Evolutionary conservation across 108 stramenopile genomes (phyloP), one percentile per base, ranked within the genome.

Genomic region (Nannochloropsis salina): DNA sequence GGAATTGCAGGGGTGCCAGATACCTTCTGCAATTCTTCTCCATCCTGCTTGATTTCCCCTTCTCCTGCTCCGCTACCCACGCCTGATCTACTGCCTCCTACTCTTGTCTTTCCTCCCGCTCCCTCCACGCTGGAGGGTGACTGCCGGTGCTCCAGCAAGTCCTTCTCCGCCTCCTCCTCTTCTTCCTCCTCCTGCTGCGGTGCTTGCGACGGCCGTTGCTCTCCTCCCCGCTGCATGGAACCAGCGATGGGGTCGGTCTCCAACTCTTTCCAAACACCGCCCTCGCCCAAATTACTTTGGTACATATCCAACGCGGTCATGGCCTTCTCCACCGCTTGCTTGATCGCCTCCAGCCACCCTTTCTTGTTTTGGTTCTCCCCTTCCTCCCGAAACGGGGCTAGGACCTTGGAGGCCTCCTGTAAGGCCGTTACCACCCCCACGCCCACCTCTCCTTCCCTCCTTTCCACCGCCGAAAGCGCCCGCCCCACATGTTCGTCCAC

Each of bases 241-340:
- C 61, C 61, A 74, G 61, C 61, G n/a, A 74, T 74, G 61, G 61
- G 61, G 61, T 74, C 61, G 20, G 61, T 74, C 8, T 74, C 61
- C 61, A 74, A n/a, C 61, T 74, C 61, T 8, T 74, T 74, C 61
- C 61, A 74, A 1, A 74, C 2, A 4, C 61, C 61, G n/a, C 61
- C 61, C 61, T 74, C 61, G 61, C 15, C 20, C 61, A 74, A 74
- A n/a, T 74, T 74, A 74, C 61, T 74, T n/a, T 74, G 61, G 61
- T 74, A 74, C 61, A 74, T 74, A 15, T 74, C 61, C 61, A 74
- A 74, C n/a, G 61, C 61, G 20, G n/a, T 4, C 61, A 74, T 15
- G 20, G 61, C 61, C 61, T n/a, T n/a, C n/a, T 74, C 61, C 61
- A 74, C 61, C 61, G 61, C 61, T 74, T 74, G 61, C 15, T 6